A percentile compares a stretch with the other conserved stretches of the same genome.
phyloP scores from a whole-genome alignment of 495 filamentous ascomycete species.

The Podospora appendiculata region DNA sequence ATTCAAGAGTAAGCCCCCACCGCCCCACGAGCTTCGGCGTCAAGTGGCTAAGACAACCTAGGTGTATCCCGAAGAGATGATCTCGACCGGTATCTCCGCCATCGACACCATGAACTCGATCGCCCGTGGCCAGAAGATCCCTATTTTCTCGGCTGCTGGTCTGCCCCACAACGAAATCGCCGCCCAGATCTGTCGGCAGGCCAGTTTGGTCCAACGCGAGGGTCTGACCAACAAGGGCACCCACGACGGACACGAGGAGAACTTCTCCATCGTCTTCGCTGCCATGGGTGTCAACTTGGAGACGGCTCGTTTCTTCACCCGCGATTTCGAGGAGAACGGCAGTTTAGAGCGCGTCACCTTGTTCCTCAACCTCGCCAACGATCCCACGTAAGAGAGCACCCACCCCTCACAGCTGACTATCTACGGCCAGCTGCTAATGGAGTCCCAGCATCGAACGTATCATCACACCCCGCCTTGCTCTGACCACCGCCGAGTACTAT shows the following conservation, averaged over 20 bases:
- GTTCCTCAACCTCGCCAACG: slow-evolving; percentile 98
- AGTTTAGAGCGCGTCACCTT: slow-evolving; percentile 94
- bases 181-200: slow-evolving; percentile 94
- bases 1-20: slow-evolving; percentile 65
- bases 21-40: neutral
- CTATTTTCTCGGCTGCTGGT: slow-evolving; percentile 98
- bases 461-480: slow-evolving; percentile 95
- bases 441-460: slow-evolving; percentile 87
- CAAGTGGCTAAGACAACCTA: slow-evolving; percentile 25
- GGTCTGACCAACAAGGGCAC: slow-evolving; percentile 78
- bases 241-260: slow-evolving; percentile 95
- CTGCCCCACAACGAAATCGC: slow-evolving; percentile 99
- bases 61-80: slow-evolving; percentile 99
- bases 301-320: slow-evolving; percentile 95
- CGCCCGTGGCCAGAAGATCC: slow-evolving; percentile 98
- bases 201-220: slow-evolving; percentile 78
- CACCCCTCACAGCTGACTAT: neutral
- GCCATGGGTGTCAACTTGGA: slow-evolving; percentile 99
- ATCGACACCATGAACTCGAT: slow-evolving; percentile 99
- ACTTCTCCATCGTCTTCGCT: slow-evolving; percentile 98
- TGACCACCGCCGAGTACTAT: slow-evolving; percentile 99
- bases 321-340: slow-evolving; percentile 98
- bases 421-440: slow-evolving; percentile 16
- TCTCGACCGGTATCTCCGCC: slow-evolving; percentile 97
- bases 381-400: slow-evolving; percentile 70